phyloP scores from a whole-genome alignment of 768 basidiomycete genomes.

The Macrolepiota dolichaula region DNA sequence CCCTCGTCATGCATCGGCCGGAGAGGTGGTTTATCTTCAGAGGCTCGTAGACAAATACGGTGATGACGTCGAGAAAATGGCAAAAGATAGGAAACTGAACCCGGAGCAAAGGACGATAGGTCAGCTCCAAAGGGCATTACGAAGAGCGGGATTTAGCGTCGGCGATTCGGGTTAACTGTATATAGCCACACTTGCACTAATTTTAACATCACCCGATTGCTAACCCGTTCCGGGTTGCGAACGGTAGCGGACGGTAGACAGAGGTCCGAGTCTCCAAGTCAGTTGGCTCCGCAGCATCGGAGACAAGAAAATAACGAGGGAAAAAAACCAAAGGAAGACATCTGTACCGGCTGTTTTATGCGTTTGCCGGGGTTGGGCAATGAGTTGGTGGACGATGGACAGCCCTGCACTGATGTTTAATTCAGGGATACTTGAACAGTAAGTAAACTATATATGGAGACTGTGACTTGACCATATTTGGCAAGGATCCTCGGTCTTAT shows the following conservation, averaged over 20 bases:
- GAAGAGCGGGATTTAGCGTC: constrained; percentile 44
- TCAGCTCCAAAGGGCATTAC: constrained; percentile 63
- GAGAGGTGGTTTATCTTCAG: constrained; percentile 66
- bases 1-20: constrained; percentile 60
- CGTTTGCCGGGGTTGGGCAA: not conserved
- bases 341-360: not conserved
- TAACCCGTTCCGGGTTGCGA: not conserved
- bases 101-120: constrained; percentile 82
- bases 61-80: constrained; percentile 72
- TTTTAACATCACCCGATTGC: not conserved
- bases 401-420: not conserved
- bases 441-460: not conserved
- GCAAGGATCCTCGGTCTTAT: constrained; percentile 9
- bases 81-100: constrained; percentile 75
- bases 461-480: not conserved
- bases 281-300: not conserved
- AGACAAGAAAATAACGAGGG: not conserved
- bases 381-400: not conserved
- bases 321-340: not conserved
- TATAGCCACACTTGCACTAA: not conserved
- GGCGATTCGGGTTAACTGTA: constrained; percentile 2
- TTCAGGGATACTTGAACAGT: not conserved
- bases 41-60: constrained; percentile 70
- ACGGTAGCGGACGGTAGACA: not conserved
- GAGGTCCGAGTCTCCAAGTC: not conserved